Base-by-base conservation (phyloP, 352 stramenopile genomes). In the Phytophthora pseudosyringae region DNA sequence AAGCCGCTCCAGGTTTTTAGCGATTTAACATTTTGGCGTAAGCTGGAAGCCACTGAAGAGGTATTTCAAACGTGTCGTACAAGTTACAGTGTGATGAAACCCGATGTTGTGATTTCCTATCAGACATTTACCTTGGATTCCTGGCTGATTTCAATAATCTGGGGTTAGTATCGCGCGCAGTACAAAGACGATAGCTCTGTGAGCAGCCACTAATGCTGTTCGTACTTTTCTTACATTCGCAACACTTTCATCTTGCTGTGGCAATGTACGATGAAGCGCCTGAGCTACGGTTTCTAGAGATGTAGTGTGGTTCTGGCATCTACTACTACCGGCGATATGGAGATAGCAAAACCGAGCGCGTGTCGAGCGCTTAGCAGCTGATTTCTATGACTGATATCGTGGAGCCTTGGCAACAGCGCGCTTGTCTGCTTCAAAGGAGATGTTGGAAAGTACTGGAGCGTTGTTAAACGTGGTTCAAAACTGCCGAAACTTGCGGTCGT, bases 291-390 rank as follows among this genome's bases (percentile, higher is more conserved):
- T 28, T 59, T 49, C 12, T 59, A 13, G 51, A 59, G 11, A 15
- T 15, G n/a, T 33, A 35, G 16, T 49, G n/a, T 15, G 51, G 51
- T n/a, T 59, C 41, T 33, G 51, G 38, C 8, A 28, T 49, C 2
- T 59, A 59, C 25, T 59, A 59, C 16, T 59, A 59, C n/a, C n/a
- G n/a, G n/a, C n/a, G n/a, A n/a, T n/a, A n/a, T 31, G 16, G 40
- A 41, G 51, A 18, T 25, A 25, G 5, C 8, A 13, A 32, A 3
- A 25, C 41, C n/a, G 43, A 16, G 16, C 7, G 21, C 9, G 39
- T 11, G 26, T 57, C 8, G 10, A 57, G 2, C 18, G 39, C 33
- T 28, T 45, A 7, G 5, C 7, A 33, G 21, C 11, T 15, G 51
- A 59, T 41, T 41, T 59, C 29, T 28, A 59, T 28, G 51, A 13